Base-by-base conservation (phyloP, 192 early-diverging fungal genomes). In the Coemansia sp. region DNA sequence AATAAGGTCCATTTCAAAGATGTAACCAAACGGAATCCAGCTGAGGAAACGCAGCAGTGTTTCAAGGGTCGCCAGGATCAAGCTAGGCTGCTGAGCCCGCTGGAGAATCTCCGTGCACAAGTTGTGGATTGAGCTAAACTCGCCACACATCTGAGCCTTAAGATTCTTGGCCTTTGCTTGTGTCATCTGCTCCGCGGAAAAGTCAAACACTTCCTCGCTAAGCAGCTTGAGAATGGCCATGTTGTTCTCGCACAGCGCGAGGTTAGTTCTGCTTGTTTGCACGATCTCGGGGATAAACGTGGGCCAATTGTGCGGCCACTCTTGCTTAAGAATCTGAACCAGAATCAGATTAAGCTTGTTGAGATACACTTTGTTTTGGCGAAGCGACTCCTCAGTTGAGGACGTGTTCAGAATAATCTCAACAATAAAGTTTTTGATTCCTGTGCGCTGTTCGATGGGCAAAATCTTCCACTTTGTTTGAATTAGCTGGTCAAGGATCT, bases 301-400 rank as follows among this genome's bases (percentile, higher is more conserved):
- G 3, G 97, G 97, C 97, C 97, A 99, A 68, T 96, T 94, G 66
- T 93, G 92, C 12, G 97, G 97, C 97, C 97, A 99, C 73, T 99
- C 97, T 75, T 99, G 95, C 80, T 99, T 99, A 61, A 99, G 71
- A 48, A 99, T 96, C 88, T 98, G 95, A 0, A 99, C 97, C 43
- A 99, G 79, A 9, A 93, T 92, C 81, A 97, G 84, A 82, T 99
- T 99, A 34, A 99, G 84, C 80, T 99, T 80, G 77, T 71, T 86
- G 55, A 99, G 75, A 25, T 91, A 90, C 39, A 87, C 83, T 50
- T 85, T 85, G 65, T 96, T 86, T 46, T 83, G 82, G 60, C 83
- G 67, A 48, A 96, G 80, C 13, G 84, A 81, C 40, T 81, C 80
- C 57, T 98, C 95, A 30, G 93, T 91, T 9, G 92, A 91, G 11